Percentiles rank a stretch among this genome's conserved stretches.
phyloP scores from a whole-genome alignment of 495 filamentous ascomycete species.

The Terfezia boudieri region DNA sequence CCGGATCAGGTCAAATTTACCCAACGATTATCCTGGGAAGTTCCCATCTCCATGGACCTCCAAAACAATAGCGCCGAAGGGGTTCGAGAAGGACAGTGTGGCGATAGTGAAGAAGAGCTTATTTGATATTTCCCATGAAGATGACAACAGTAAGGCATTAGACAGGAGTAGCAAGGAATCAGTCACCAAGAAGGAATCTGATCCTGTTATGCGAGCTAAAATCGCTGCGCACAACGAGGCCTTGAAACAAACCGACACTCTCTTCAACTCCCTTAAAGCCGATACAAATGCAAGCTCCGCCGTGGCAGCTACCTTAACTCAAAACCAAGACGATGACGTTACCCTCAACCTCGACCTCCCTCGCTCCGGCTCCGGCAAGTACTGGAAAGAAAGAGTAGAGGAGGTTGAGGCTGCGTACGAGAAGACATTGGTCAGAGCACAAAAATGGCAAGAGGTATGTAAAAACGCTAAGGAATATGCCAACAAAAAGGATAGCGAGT shows the following conservation, averaged over 20 bases:
- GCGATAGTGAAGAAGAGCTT: conserved; percentile 10
- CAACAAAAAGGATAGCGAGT: conserved; percentile 67
- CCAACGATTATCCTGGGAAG: conserved; percentile 34
- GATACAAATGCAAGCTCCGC: conserved; percentile 2
- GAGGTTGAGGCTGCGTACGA: conserved; percentile 36
- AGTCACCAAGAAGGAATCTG: conserved; percentile 8
- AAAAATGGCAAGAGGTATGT: conserved; percentile 56
- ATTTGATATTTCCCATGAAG: conserved; percentile 8
- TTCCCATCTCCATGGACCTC: conserved; percentile 42
- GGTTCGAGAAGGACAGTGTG: neutral
- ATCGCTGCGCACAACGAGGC: conserved; percentile 16
- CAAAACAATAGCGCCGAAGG: conserved; percentile 14
- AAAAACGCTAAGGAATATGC: conserved; percentile 73
- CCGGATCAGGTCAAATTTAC: conserved; percentile 26
- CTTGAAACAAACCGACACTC: conserved; percentile 11
- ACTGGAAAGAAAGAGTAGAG: conserved; percentile 84
- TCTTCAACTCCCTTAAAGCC: conserved; percentile 9
- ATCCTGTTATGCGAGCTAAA: conserved; percentile 13
- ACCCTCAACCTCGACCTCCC: conserved; percentile 63
- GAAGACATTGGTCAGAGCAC: conserved; percentile 57
- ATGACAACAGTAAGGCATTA: conserved; percentile 16
- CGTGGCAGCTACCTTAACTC: conserved; percentile 6
- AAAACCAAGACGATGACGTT: conserved; percentile 30
- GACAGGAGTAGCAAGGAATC: conserved; percentile 20
- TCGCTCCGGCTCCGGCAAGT: conserved; percentile 63